These are phyloP conservation scores for Cylindrotheca fusiformis DNA, from an alignment of 108 stramenopile species.

Conservation along the genomic window DNA sequence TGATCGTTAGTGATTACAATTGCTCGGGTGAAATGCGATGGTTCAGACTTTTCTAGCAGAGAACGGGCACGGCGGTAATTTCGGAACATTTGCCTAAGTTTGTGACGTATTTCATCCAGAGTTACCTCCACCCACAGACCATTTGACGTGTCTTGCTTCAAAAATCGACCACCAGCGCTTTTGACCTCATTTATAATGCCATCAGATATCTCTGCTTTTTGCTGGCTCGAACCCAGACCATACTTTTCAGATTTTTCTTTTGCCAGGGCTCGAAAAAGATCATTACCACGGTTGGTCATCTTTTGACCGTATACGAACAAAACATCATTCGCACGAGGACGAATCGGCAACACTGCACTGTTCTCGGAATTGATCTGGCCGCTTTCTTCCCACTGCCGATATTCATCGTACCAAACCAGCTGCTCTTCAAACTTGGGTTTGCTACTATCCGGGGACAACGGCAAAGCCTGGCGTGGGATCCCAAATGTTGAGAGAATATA, in stretches of 20 bases:
- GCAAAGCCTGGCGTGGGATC: conserved; percentile 1
- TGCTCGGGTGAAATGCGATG: not conserved
- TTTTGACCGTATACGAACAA: not conserved
- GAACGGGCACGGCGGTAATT: not conserved
- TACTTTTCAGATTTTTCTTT: not conserved
- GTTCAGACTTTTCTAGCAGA: no score
- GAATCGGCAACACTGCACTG: not conserved
- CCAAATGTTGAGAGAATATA: conserved; percentile 1
- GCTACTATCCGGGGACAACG: not conserved
- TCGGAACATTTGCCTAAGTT: not conserved
- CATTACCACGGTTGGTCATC: not conserved
- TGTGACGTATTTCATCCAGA: not conserved
- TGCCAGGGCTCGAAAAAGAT: not conserved
- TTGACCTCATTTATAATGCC: conserved; percentile 28
- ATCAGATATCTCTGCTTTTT: conserved; percentile 23
- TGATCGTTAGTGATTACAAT: not conserved
- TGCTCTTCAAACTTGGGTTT: not conserved
- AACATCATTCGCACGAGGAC: not conserved
- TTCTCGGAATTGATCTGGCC: not conserved
- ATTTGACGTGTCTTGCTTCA: conserved; percentile 17
- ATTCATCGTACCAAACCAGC: not conserved
- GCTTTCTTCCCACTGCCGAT: not conserved
- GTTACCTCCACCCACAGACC: not conserved
- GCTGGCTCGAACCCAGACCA: not conserved
- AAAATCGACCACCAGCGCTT: conserved; percentile 31